A percentile compares a stretch with the other conserved stretches of the same genome.
Conservation (phyloP, 768 basidiomycete genomes). For the Leccinum imitatum region DNA sequence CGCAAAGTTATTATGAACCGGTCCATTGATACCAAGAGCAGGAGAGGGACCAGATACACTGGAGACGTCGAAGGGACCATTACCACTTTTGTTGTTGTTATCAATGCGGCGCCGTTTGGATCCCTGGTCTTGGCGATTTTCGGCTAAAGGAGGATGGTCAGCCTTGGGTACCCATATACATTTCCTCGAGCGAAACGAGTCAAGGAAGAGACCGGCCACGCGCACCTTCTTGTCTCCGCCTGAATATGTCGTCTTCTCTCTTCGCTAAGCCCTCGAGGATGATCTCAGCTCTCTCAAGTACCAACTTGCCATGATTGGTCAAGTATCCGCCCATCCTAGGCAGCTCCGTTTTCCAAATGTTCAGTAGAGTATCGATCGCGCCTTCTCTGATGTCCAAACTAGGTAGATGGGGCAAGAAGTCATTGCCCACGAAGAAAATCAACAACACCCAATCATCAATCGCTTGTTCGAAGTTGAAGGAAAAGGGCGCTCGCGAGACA, state of each 20-base stretch:
- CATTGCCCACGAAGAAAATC: slow-evolving; percentile 99
- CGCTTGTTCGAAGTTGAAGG: slow-evolving; percentile 92
- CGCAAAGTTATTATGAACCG: slow-evolving; percentile 60
- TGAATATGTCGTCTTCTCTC: slow-evolving; percentile 95
- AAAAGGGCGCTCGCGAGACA: slow-evolving; percentile 72
- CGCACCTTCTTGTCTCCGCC: slow-evolving; percentile 87
- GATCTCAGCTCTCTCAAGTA: slow-evolving; percentile 83
- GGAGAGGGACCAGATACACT: slow-evolving; percentile 30
- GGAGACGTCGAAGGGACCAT: slow-evolving; percentile 40
- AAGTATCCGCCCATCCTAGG: slow-evolving; percentile 97
- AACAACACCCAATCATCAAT: slow-evolving; percentile 99
- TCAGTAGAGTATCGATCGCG: slow-evolving; percentile 94
- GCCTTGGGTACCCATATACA: slow-evolving; percentile 9
- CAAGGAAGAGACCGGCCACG: slow-evolving; percentile 25
- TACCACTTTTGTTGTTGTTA: slow-evolving; percentile 38
- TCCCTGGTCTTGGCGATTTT: slow-evolving; percentile 91
- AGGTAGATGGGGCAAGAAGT: slow-evolving; percentile 94
- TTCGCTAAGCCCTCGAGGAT: slow-evolving; percentile 95
- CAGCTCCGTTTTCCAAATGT: slow-evolving; percentile 93
- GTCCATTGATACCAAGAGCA: slow-evolving; percentile 29
- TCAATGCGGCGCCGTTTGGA: slow-evolving; percentile 82
- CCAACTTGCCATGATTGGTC: slow-evolving; percentile 88
- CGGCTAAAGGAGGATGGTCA: slow-evolving; percentile 51
- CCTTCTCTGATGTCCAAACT: slow-evolving; percentile 99
- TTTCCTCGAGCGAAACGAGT: slow-evolving; percentile 1